Conservation (phyloP, 2,329 filamentous ascomycete genomes). For the Fusarium chlamydosporum region DNA sequence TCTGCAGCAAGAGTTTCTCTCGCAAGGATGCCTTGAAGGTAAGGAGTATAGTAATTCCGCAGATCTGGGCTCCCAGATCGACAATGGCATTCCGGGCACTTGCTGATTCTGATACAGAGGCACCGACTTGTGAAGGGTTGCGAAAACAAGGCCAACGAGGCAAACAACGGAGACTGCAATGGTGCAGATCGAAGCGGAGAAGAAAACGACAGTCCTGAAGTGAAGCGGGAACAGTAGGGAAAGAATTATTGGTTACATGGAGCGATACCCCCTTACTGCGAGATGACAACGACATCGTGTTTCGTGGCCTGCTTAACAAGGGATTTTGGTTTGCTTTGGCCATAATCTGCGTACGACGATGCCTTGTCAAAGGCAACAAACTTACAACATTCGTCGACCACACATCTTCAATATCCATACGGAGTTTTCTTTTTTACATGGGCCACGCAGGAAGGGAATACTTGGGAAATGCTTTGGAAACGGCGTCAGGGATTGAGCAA, state of each 20-base stretch:
- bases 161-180: slow-evolving; percentile 42
- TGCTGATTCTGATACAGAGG: slow-evolving; percentile 59
- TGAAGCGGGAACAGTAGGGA: slow-evolving; percentile 45
- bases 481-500: slow-evolving; percentile 41
- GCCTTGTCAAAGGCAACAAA: slow-evolving; percentile 20
- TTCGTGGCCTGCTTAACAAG: slow-evolving; percentile 1
- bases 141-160: slow-evolving; percentile 56
- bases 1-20: slow-evolving; percentile 97
- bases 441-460: slow-evolving; percentile 32
- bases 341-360: background rate
- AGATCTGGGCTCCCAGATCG: background rate
- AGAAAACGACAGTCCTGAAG: slow-evolving; percentile 43
- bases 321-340: slow-evolving; percentile 5
- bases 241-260: slow-evolving; percentile 20
- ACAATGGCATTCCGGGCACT: background rate
- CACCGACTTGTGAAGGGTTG: slow-evolving; percentile 77
- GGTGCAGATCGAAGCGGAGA: slow-evolving; percentile 46
- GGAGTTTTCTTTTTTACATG: slow-evolving; percentile 10
- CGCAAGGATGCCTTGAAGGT: slow-evolving; percentile 98
- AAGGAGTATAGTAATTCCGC: slow-evolving; percentile 51
- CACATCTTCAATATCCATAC: slow-evolving; percentile 31
- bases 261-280: slow-evolving; percentile 31
- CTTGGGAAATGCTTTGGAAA: slow-evolving; percentile 23
- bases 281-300: slow-evolving; percentile 27
- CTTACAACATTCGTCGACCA: slow-evolving; percentile 5